A percentile compares a stretch with the other conserved stretches of the same genome.
phyloP scores from a whole-genome alignment of 2,329 filamentous ascomycete species.

The Stachybotrys elegans region DNA sequence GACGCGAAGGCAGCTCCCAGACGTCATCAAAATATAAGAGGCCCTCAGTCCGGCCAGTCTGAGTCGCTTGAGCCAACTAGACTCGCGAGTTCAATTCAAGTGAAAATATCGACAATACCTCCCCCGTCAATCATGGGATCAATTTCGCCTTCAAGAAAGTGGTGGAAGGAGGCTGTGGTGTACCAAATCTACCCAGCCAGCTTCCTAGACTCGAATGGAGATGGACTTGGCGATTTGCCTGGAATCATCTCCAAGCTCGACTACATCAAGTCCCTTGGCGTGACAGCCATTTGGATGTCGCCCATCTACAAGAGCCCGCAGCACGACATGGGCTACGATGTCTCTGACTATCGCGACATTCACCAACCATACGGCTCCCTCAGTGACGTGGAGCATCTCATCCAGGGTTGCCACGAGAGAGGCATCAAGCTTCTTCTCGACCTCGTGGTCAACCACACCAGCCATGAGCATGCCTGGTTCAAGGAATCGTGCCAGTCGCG shows the following conservation, averaged over 20 bases:
- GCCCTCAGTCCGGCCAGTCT: too few relatives aligned
- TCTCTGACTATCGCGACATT: slow-evolving; percentile 48
- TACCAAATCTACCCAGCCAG: slow-evolving; percentile 31
- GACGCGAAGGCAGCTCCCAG: too few relatives aligned
- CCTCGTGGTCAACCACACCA: slow-evolving; percentile 25
- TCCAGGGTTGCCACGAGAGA: slow-evolving; percentile 48
- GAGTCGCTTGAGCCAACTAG: too few relatives aligned
- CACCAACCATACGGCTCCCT: slow-evolving; percentile 56
- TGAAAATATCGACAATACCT: too few relatives aligned
- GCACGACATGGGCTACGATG: slow-evolving; percentile 62
- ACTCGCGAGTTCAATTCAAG: too few relatives aligned
- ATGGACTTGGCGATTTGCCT: slow-evolving; percentile 16
- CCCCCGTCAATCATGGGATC: too few relatives aligned
- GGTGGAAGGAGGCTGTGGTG: slow-evolving; percentile 16
- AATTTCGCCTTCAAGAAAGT: too few relatives aligned
- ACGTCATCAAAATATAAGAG: too few relatives aligned
- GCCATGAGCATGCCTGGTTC: slow-evolving; percentile 49
- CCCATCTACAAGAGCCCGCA: slow-evolving; percentile 37
- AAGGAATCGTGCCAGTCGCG: slow-evolving; percentile 45
- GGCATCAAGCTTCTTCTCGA: slow-evolving; percentile 18
- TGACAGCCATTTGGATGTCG: slow-evolving; percentile 16
- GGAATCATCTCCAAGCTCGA: slow-evolving; percentile 20
- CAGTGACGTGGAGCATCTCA: slow-evolving; percentile 57
- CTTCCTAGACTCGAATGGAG: slow-evolving; percentile 15
- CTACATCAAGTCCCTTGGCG: slow-evolving; percentile 18